Base-by-base conservation (phyloP, 495 filamentous ascomycete species). In the Trichoderma parareesei region DNA sequence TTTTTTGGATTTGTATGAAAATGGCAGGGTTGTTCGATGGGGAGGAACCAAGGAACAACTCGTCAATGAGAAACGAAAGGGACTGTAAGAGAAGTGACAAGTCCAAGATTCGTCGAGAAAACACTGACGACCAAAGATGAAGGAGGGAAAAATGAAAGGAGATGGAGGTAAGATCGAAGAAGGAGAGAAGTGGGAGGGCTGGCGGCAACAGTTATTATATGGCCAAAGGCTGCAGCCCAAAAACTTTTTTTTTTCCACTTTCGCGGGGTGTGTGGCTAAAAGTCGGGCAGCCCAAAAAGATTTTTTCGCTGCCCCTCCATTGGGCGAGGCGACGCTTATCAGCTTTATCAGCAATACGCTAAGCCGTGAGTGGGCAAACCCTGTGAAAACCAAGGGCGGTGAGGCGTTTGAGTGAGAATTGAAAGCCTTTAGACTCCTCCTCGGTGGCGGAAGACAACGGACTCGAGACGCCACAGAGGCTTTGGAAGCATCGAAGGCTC, bases 31-130 rank as follows among this genome's bases (percentile, higher is more conserved):
- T 60, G 63, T 38, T 55, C 63, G 46, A 57, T 53, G 63, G 48
- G 41, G 43, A 65, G 20, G 55, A 64, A 42, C 35, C 33, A 20
- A 46, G 43, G 48, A 61, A 65, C 48, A 57, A 38, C 63, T 38
- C 27, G 27, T 64, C 35, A 71, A 70, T 27, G 27, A 71, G 75
- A 75, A 60, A 66, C 6, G 6, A 11, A 11, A 41, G 6, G 75
- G 70, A 64, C n/a, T 55, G 69, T 60, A 7, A 7, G 11, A 41
- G 37, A 9, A 16, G n/a, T n/a, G 27, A 44, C 53, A 65, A 60
- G 64, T 57, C 53, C 38, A 41, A 40, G 44, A 48, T 64, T 43
- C 48, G 63, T 65, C 38, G 4, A 46, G 41, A 44, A 48, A 44
- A 46, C 40, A 41, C 46, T 16, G 60, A 62, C 46, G 49, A 55